Evolutionary conservation across 169 alveolate species (phyloP), one percentile per base, ranked within the genome.

Genomic region (Plasmodium adleri): DNA sequence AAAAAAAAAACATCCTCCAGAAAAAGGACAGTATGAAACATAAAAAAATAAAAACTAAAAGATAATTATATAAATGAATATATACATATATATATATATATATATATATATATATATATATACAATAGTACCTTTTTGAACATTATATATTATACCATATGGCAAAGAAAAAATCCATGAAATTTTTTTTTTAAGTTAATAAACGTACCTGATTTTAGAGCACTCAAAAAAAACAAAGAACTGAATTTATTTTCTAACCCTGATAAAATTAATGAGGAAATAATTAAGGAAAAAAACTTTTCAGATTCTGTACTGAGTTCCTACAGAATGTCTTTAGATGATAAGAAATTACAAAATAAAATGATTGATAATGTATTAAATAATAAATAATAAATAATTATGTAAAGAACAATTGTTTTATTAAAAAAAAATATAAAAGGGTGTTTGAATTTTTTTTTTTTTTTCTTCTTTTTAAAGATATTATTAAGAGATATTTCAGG

Each of bases 191-290:
- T 45, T 32, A 68, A 80, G 90, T 58, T 80, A 56, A 80, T 80
- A 67, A 80, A 50, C 43, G 17, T 68, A 39, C 90, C 90, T 12
- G 63, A 68, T 17, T 62, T 56, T 52, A 68, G 62, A 12, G 32
- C 60, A 17, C 24, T 17, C 2, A 80, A 80, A 47, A 80, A 62
- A 71, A 80, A 80, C 62, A 52, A 66, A 52, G 90, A 80, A 52
- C 64, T 80, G 62, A 80, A 80, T 62, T 54, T 80, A 67, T 80
- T 80, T 80, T 80, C 90, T 47, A 32, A 72, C n/a, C 90, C 90
- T 6, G 45, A 56, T 67, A 68, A 80, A 32, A 60, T 54, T 39
- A 58, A 80, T 67, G 90, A 80, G 12, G 83, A 80, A 39, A 32
- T 47, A 80, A 60, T 49, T 67, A 67, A 80, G 32, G 90, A 80